Conservation (phyloP, 371 early-diverging fungal genomes). For the Mucor plumbeus region DNA sequence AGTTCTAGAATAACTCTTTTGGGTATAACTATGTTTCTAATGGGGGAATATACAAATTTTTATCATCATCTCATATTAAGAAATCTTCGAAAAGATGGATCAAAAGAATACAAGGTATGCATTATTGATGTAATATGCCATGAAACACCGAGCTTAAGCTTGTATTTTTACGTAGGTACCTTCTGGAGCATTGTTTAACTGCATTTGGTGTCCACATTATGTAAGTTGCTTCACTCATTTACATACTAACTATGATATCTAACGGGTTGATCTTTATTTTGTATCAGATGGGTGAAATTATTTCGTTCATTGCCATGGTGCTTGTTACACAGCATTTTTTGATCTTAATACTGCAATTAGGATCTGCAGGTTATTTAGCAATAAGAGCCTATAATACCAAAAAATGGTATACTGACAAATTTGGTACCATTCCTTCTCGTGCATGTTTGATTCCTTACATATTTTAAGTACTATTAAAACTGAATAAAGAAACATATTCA, state of each 20-base stretch:
- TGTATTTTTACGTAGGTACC: constrained; percentile 30
- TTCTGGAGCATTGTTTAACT: constrained; percentile 33
- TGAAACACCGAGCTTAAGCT: neutral
- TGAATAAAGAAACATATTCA: no score
- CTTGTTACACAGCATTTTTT: constrained; percentile 37
- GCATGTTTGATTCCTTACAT: constrained; percentile 39
- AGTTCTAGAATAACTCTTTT: neutral
- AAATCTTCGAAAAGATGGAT: constrained; percentile 24
- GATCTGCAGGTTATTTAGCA: constrained; percentile 31
- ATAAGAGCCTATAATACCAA: constrained; percentile 40
- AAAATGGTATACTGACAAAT: constrained; percentile 40
- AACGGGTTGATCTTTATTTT: neutral
- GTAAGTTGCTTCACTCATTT: constrained; percentile 26
- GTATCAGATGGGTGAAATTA: constrained; percentile 42
- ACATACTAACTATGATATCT: neutral
- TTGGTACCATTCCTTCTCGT: constrained; percentile 20
- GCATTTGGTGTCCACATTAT: constrained; percentile 54
- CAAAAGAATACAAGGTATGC: constrained; percentile 37
- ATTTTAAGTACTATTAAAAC: constrained; percentile 20
- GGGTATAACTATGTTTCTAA: constrained; percentile 27
- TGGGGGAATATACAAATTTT: constrained; percentile 37
- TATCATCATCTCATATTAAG: constrained; percentile 46
- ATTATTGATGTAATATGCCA: neutral
- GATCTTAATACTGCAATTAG: constrained; percentile 27
- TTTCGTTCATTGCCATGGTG: constrained; percentile 32